A percentile compares a stretch with the other conserved stretches of the same genome.
Evolutionary conservation across 176 grass and related monocot species (phyloP).

Genomic region (Phyllostachys edulis): DNA sequence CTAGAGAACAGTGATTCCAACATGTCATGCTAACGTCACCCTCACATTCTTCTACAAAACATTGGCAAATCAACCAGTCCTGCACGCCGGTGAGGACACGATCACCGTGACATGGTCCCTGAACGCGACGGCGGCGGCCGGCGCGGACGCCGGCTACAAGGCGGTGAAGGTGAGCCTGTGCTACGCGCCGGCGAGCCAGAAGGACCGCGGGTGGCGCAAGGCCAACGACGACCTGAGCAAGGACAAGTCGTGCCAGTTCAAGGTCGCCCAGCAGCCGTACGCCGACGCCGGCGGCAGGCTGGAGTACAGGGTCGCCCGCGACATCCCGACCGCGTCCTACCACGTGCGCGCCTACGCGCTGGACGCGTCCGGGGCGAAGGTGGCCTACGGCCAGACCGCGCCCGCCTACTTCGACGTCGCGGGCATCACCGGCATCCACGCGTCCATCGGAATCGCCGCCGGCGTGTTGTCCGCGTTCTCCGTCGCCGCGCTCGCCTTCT

Average conservation of each 20-base stretch:
- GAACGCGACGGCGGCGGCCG: constrained; percentile 25
- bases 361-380: constrained; percentile 35
- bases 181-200: constrained; percentile 74
- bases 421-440: constrained; percentile 44
- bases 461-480: constrained; percentile 64
- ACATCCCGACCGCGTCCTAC: constrained; percentile 59
- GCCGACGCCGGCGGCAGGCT: background rate
- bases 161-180: constrained; percentile 64
- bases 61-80: constrained; percentile 31
- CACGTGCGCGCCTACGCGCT: constrained; percentile 62
- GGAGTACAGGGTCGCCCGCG: constrained; percentile 35
- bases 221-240: constrained; percentile 55
- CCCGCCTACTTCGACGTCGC: constrained; percentile 39
- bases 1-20: background rate
- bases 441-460: constrained; percentile 41
- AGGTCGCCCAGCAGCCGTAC: constrained; percentile 41
- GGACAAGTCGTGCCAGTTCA: constrained; percentile 83
- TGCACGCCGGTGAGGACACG: constrained; percentile 57
- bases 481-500: constrained; percentile 37
- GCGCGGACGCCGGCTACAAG: constrained; percentile 23
- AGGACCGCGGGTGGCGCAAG: constrained; percentile 61
- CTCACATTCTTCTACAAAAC: background rate
- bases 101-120: constrained; percentile 64
- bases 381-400: constrained; percentile 63
- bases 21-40: background rate